Evolutionary conservation across 495 filamentous ascomycete genomes (phyloP).

Genomic region (Xylaria venustula): DNA sequence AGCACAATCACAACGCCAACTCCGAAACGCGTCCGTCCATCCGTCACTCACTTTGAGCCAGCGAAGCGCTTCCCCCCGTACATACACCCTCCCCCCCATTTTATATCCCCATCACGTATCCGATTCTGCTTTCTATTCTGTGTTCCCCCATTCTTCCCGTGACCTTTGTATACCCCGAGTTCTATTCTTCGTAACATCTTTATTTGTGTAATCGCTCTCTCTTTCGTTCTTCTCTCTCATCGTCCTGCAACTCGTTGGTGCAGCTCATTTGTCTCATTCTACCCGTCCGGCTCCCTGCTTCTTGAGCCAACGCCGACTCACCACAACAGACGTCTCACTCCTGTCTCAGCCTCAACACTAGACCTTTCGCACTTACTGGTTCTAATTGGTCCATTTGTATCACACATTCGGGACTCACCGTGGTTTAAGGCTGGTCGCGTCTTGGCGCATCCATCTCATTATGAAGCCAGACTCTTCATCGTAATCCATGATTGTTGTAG

Average conservation of each 20-base stretch:
- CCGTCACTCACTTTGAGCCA: slow-evolving; percentile 2
- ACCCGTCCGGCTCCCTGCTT: too few species aligned
- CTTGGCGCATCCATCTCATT: slow-evolving; percentile 6
- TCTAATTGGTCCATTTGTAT: not conserved
- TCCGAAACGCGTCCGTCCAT: slow-evolving; percentile 12
- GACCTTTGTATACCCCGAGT: not conserved
- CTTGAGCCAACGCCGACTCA: not conserved
- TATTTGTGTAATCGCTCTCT: not conserved
- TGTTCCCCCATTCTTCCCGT: not conserved
- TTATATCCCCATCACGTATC: not conserved
- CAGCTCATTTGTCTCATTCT: too few species aligned
- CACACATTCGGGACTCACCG: not conserved
- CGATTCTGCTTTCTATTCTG: not conserved
- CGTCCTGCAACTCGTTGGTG: too few species aligned
- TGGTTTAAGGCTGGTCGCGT: slow-evolving; percentile 1
- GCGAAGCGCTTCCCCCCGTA: not conserved
- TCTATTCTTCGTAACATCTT: not conserved
- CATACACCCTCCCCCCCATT: not conserved
- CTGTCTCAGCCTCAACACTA: not conserved
- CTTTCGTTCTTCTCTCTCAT: not conserved
- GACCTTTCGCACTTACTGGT: not conserved
- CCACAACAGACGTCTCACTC: not conserved
- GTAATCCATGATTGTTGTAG: slow-evolving; percentile 24
- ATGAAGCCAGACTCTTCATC: slow-evolving; percentile 9
- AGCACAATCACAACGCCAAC: slow-evolving; percentile 10